Conservation (phyloP, 176 grass and related monocot genomes). For the Carex scoparia region DNA sequence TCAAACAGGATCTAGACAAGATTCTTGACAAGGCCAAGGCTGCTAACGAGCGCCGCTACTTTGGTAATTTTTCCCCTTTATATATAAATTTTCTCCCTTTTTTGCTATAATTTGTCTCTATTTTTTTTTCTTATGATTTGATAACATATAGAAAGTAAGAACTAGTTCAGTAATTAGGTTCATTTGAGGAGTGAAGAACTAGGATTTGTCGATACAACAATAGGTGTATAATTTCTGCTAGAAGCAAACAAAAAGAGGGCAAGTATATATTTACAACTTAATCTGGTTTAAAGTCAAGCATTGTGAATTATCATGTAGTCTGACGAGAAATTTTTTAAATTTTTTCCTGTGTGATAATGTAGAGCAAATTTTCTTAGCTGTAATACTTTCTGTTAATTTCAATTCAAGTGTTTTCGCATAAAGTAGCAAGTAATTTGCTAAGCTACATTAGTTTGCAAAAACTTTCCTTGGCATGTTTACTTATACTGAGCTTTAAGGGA, state of each 20-base stretch:
- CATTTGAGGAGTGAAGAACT: neutral
- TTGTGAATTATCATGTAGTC: neutral
- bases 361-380: neutral
- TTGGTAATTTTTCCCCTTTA: constrained; percentile 40
- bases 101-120: neutral
- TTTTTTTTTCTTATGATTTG: constrained; percentile 1
- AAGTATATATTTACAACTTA: neutral
- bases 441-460: neutral
- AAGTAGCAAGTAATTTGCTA: neutral
- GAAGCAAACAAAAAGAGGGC: neutral
- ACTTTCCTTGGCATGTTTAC: neutral
- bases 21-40: constrained; percentile 86
- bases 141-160: neutral
- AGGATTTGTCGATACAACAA: neutral
- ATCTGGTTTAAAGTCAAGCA: neutral
- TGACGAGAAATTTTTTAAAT: neutral
- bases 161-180: neutral
- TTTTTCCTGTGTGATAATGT: neutral
- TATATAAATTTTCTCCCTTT: neutral
- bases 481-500: neutral
- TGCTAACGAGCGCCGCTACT: constrained; percentile 87
- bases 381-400: neutral
- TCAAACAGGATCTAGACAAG: constrained; percentile 90
- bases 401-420: neutral
- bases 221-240: neutral